Percentiles rank a stretch among this genome's conserved stretches.
phyloP scores from a whole-genome alignment of 2,329 filamentous ascomycete species.

The Helotiales sp. region DNA sequence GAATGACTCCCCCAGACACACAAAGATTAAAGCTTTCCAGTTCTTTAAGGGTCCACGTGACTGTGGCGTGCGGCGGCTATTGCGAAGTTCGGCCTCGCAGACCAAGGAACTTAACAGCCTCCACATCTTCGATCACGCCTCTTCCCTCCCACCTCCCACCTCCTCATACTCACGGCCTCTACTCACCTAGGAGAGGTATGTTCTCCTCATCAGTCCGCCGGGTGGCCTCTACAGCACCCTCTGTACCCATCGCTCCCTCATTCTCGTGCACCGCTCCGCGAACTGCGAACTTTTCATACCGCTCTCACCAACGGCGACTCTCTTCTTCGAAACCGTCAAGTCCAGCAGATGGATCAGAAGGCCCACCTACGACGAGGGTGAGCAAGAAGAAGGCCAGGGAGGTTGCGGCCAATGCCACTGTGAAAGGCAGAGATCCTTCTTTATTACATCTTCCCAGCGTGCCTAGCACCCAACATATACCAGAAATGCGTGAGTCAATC shows the following conservation, averaged over 20 bases:
- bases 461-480: constrained; percentile 72
- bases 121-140: too few relatives aligned
- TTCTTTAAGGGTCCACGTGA: not conserved
- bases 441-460: constrained; percentile 68
- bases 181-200: constrained; percentile 30
- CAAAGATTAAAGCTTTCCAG: not conserved
- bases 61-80: not conserved
- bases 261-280: constrained; percentile 28
- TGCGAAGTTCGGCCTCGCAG: not conserved
- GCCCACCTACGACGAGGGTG: constrained; percentile 35
- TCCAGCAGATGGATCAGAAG: constrained; percentile 37
- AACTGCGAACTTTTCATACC: constrained; percentile 29
- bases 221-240: constrained; percentile 29
- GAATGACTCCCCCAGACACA: too few relatives aligned
- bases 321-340: constrained; percentile 41
- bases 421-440: constrained; percentile 42
- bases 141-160: constrained; percentile 1
- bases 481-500: constrained; percentile 55
- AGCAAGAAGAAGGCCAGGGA: constrained; percentile 59
- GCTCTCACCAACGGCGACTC: constrained; percentile 35
- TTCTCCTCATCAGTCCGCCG: constrained; percentile 37
- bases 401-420: constrained; percentile 36
- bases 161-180: constrained; percentile 7
- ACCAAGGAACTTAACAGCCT: not conserved
- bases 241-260: constrained; percentile 28